phyloP scores from a whole-genome alignment of 75 land plant species.

The Chamaecyparis obtusa region DNA sequence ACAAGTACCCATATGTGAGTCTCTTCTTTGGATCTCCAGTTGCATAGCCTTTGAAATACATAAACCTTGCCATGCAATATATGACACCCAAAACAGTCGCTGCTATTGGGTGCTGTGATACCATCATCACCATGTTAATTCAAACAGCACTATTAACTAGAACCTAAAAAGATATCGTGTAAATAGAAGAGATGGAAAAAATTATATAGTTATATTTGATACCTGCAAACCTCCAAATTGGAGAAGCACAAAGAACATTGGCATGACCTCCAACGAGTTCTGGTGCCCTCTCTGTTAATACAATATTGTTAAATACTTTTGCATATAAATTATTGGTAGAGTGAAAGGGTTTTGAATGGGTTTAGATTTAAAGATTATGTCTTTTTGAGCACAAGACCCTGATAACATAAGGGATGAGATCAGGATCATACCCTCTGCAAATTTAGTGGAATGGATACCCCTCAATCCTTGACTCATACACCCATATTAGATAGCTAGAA shows the following conservation, averaged over 20 bases:
- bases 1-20: constrained; percentile 43
- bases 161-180: neutral
- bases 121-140: neutral
- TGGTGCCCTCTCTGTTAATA: constrained; percentile 79
- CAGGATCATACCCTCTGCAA: no score
- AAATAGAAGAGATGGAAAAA: neutral
- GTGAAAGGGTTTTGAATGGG: no score
- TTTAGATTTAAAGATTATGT: no score
- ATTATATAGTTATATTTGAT: neutral
- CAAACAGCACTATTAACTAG: neutral
- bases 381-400: no score
- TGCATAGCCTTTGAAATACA: constrained; percentile 75
- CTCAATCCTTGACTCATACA: no score
- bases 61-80: constrained; percentile 36
- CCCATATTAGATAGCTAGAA: no score
- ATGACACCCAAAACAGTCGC: constrained; percentile 43
- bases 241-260: constrained; percentile 55
- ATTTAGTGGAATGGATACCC: no score
- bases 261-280: constrained; percentile 71
- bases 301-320: neutral
- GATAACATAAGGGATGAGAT: no score
- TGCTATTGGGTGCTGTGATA: constrained; percentile 37
- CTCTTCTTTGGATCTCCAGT: constrained; percentile 53
- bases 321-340: no score
- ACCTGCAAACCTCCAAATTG: constrained; percentile 64